Evolutionary conservation across 257 asterid genomes (phyloP).

Genomic region (Lycium barbarum): DNA sequence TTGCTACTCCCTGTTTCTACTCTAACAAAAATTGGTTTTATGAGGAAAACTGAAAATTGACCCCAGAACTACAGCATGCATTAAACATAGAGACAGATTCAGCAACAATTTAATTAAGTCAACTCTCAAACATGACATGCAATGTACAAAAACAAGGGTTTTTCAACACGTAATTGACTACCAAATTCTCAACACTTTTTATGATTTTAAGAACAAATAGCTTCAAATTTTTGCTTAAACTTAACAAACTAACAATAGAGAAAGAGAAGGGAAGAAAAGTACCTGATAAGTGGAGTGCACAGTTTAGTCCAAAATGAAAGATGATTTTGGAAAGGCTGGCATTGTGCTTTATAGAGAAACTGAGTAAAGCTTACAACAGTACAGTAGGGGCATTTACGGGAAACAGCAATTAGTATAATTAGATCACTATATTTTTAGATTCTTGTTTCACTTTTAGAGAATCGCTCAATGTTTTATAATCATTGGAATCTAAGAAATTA

Average conservation of each 20-base stretch:
- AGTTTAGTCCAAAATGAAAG: neutral
- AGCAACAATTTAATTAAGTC: neutral
- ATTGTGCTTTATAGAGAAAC: neutral
- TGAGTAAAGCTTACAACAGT: neutral
- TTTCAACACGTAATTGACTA: neutral
- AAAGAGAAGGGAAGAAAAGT: neutral
- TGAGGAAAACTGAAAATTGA: neutral
- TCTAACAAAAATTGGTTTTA: neutral
- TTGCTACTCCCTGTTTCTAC: neutral
- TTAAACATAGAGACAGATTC: neutral
- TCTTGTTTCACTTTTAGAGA: no score
- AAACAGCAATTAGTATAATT: no score
- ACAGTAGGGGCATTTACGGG: neutral
- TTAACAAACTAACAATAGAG: neutral
- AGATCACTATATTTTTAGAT: no score
- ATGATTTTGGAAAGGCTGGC: neutral
- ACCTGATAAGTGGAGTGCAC: slow-evolving; percentile 15
- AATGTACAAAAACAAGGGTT: neutral
- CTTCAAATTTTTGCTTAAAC: neutral
- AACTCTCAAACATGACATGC: neutral
- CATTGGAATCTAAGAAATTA: no score
- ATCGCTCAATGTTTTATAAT: no score
- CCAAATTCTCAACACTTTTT: neutral
- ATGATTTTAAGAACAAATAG: neutral
- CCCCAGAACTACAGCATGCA: neutral